These are phyloP conservation scores for Pelargonium exstipulatum DNA, from an alignment of 441 rosid species.

Conservation along the genomic window DNA sequence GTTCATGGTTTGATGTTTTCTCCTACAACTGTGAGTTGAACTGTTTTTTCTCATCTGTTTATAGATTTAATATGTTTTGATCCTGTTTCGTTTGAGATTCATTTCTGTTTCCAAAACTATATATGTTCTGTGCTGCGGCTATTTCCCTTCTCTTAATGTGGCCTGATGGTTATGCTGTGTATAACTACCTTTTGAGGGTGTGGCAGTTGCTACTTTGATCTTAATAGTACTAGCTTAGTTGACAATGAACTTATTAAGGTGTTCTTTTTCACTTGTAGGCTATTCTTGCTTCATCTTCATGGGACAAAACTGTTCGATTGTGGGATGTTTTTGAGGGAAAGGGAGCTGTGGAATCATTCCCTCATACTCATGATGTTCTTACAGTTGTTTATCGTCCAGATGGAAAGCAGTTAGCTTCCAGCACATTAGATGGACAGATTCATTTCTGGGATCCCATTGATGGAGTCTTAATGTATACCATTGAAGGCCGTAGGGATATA, in stretches of 20 bases:
- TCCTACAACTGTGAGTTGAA: conserved; percentile 61
- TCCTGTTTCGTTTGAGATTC: conserved; percentile 7
- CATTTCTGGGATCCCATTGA: conserved; percentile 95
- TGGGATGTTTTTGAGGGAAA: conserved; percentile 97
- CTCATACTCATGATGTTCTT: conserved; percentile 88
- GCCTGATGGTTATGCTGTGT: background rate
- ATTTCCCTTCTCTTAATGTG: background rate
- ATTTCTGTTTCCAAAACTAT: background rate
- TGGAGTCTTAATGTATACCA: conserved; percentile 81
- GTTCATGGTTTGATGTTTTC: conserved; percentile 93
- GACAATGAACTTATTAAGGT: conserved; percentile 4
- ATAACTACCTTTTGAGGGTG: background rate
- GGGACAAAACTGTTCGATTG: conserved; percentile 86
- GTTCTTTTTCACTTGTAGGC: conserved; percentile 41
- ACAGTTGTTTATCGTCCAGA: conserved; percentile 89
- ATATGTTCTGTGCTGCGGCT: background rate
- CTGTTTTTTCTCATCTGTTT: conserved; percentile 11
- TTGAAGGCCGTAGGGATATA: conserved; percentile 94
- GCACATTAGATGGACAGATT: conserved; percentile 91
- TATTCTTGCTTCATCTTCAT: conserved; percentile 87
- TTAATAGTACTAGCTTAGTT: background rate
- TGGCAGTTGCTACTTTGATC: background rate
- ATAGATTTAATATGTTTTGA: background rate
- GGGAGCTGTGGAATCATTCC: conserved; percentile 78
- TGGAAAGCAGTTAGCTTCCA: conserved; percentile 86